Evolutionary conservation across 2,329 filamentous ascomycete species (phyloP), one percentile per base, ranked within the genome.

Genomic region (Phaeosphaeria sp.): DNA sequence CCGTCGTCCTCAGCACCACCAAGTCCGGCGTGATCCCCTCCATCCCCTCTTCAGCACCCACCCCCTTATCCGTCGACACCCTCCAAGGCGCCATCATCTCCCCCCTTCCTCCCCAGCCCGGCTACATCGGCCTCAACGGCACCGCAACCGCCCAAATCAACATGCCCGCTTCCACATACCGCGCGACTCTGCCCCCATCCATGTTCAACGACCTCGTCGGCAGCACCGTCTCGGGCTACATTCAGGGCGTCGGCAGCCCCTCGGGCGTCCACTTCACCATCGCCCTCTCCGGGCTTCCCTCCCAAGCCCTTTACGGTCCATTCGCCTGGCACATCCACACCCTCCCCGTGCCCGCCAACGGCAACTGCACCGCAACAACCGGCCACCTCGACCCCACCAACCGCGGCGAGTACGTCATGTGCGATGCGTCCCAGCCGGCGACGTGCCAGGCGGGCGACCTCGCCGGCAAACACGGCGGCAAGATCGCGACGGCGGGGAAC

Each of bases 401-500:
- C 27, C 70, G 64, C 45, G 77, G 76, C 47, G 72, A 77, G 27
- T 56, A 67, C 6, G 67, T 71, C 20, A 62, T 66, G 56, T 80
- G 78, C 59, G 66, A 80, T 52, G 30, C 66, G 0, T 60, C 60
- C 6, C 55, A 63, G 44, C 75, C 74, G 1, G 60, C 68, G 21
- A 72, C 66, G 1, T 81, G 79, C 56, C 73, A 79, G 58, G 76
- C 77, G 1, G 79, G 79, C 30, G 79, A 81, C 53, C 60, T 80
- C 18, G 74, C 75, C 7, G 79, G 78, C 49, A 81, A 81, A 65
- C 75, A 81, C 57, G 78, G 77, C 25, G 68, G 68, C 40, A 70
- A 69, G 56, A 75, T 71, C n/a, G 71, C 71, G 46, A 63, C 65
- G 4, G 60, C 63, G 1, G 66, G 69, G 1, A 64, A 27, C 25